Evolutionary conservation across 345 rosid species (phyloP), one percentile per base, ranked within the genome.

Genomic region (Orychophragmus violaceus): DNA sequence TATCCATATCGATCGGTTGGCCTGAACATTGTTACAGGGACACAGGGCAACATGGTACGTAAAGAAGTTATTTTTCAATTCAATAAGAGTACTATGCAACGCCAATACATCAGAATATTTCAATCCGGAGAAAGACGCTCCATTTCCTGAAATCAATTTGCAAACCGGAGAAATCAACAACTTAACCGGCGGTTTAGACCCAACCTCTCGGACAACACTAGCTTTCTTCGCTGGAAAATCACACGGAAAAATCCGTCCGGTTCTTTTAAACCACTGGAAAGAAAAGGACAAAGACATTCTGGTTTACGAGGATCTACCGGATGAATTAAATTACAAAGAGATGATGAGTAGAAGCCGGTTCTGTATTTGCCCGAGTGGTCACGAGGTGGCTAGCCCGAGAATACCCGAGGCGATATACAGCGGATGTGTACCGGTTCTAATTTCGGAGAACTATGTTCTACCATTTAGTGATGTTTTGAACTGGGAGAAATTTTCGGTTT

Each of bases 321-420:
- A 49, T 0, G 80, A 66, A 2, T 45, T 78, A 13, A 80, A 81
- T 10, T 91, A 86, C 59, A 62, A 41, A 5, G 67, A 69, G 0
- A 82, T 81, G 89, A 64, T 91, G 71, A 81, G 71, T 56, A 80
- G 55, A 29, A 83, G 87, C 77, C 85, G 73, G 76, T 86, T 56
- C 25, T 85, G 96, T 71, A 74, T 87, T 5, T 90, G 95, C 61
- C 95, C 97, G 0, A 87, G 95, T 7, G 91, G 97, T n/a, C 80
- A 84, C 33, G 97, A 87, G 74, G 97, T 90, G 10, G 97, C 90
- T 6, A 84, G 88, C 68, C 95, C 97, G 11, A 85, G 97, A 66
- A 76, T 90, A 30, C 85, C 78, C 0, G 94, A 90, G 64, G 84
- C 94, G 0, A 85, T 90, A 21, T 90, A 87, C 19, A 83, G 82